Base-by-base conservation (phyloP, 441 rosid genomes). In the Sinapis alba region DNA sequence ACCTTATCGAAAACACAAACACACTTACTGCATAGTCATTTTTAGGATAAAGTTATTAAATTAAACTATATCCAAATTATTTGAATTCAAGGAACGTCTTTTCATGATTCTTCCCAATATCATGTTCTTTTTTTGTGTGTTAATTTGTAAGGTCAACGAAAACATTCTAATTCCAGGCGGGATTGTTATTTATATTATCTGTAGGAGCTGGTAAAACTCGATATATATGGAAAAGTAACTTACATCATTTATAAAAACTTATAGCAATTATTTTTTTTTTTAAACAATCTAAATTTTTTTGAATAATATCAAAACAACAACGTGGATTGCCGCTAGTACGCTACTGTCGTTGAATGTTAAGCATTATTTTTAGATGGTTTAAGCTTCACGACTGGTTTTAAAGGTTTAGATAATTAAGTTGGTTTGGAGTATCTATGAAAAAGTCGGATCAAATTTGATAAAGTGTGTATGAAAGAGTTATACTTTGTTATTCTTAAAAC, bases 301-400 rank as follows among this genome's bases (percentile, higher is more conserved):
- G 1, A 36, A 12, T 21, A 12, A 19, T 67, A 20, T 28, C 36
- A 5, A 43, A 20, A 27, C 2, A 54, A 53, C 65, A 38, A 51
- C 69, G 65, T 75, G 79, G 79, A 75, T 38, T 53, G 69, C 10
- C 36, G 36, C 36, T 1, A 7, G 36, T 28, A 69, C 79, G 36
- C 38, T 62, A 38, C 24, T 18, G 18, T 41, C 20, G 54, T 20
- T 16, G 62, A 59, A 58, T 28, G 53, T 11, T 56, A 38, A 41
- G 54, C 62, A 36, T 9, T 56, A 24, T 18, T 54, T 7, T 20
- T 27, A 26, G 11, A 54, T 56, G 43, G 28, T 36, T 38, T 36
- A 18, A 16, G 19, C 43, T 26, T 23, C 45, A 24, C 2, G 18
- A 15, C n/a, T 41, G 53, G 63, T 21, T 36, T 36, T 36, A 57